These are phyloP conservation scores for Garcileccinum viscosum DNA, from an alignment of 1,284 basidiomycete genomes.

Conservation along the genomic window DNA sequence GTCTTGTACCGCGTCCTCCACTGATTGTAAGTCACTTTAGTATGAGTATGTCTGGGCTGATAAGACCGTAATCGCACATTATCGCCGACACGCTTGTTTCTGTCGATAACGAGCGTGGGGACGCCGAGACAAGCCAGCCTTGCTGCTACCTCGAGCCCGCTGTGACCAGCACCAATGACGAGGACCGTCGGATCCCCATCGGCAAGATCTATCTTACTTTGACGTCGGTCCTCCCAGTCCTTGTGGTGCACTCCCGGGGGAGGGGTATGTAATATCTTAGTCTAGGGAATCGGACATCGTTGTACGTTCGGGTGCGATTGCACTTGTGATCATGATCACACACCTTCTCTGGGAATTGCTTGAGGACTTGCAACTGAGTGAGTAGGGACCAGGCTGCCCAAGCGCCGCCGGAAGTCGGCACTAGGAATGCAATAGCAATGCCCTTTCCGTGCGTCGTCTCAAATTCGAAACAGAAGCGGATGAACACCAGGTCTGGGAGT, in stretches of 20 bases:
- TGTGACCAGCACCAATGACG: conserved; percentile 46
- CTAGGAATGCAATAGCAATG: background rate
- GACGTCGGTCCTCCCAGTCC: background rate
- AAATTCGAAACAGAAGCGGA: conserved; percentile 23
- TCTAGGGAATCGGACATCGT: background rate
- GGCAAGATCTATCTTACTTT: conserved; percentile 22
- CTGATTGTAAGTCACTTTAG: conserved; percentile 15
- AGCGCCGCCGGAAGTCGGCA: background rate
- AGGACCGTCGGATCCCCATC: conserved; percentile 35
- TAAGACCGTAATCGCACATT: conserved; percentile 8
- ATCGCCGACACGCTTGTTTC: conserved; percentile 42
- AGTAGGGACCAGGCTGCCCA: background rate
- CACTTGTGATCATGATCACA: background rate
- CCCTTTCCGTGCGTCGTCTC: conserved; percentile 28
- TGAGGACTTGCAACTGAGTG: background rate
- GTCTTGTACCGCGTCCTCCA: conserved; percentile 40
- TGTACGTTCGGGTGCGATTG: no score
- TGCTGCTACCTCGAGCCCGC: conserved; percentile 45
- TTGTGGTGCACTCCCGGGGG: background rate
- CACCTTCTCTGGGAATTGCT: background rate
- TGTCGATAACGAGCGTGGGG: conserved; percentile 42
- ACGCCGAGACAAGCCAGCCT: conserved; percentile 26
- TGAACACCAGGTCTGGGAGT: conserved; percentile 15
- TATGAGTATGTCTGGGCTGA: background rate
- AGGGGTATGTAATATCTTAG: background rate